phyloP scores from a whole-genome alignment of 495 filamentous ascomycete species.

The Clavariopsis aquatica region DNA sequence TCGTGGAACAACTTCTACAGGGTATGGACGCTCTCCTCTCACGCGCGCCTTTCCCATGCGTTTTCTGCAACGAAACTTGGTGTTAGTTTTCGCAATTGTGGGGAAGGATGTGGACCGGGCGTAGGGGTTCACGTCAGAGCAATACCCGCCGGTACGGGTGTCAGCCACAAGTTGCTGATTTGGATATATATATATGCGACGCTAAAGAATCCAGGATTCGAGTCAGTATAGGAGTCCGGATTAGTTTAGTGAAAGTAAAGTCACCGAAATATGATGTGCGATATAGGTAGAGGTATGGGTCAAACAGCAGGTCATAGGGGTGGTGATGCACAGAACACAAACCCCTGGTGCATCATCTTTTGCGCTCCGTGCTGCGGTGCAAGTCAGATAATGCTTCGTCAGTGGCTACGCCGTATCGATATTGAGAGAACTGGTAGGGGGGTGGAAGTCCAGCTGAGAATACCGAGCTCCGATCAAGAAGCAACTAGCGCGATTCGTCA shows the following conservation, averaged over 20 bases:
- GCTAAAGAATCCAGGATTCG: background rate
- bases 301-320: slow-evolving; percentile 8
- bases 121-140: no score
- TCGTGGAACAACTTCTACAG: background rate
- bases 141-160: background rate
- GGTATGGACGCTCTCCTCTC: background rate
- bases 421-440: background rate
- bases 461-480: slow-evolving; percentile 3
- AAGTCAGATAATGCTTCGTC: background rate
- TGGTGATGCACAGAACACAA: slow-evolving; percentile 7
- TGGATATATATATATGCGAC: background rate
- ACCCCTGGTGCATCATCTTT: background rate
- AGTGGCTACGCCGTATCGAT: background rate
- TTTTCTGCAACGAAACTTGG: background rate
- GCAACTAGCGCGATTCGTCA: slow-evolving; percentile 28
- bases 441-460: background rate
- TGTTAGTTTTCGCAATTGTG: background rate
- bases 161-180: background rate
- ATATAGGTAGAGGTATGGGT: background rate
- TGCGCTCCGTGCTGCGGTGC: background rate
- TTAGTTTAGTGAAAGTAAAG: background rate
- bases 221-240: background rate
- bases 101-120: background rate
- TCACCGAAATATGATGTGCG: slow-evolving; percentile 11
- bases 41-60: background rate